phyloP scores from a whole-genome alignment of 192 early-diverging fungal genomes.

The Radiomyces spectabilis region DNA sequence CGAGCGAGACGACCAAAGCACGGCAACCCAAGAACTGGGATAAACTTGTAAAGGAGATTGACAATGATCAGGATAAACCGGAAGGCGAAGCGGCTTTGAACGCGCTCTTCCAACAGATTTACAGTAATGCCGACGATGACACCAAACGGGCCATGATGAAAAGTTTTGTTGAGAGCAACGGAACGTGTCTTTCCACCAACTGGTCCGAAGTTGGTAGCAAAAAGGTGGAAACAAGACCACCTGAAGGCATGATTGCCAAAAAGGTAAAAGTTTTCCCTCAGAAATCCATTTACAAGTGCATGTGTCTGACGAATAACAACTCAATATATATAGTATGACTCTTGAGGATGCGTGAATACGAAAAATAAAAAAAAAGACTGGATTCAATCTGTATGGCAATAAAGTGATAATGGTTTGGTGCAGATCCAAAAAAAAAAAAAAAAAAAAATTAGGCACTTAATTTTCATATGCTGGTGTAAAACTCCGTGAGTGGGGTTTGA shows the following conservation, averaged over 20 bases:
- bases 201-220: constrained; percentile 88
- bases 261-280: constrained; percentile 37
- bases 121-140: constrained; percentile 83
- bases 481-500: too few relatives aligned
- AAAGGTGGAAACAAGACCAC: constrained; percentile 81
- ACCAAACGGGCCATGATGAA: constrained; percentile 95
- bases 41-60: constrained; percentile 62
- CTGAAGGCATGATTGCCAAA: constrained; percentile 89
- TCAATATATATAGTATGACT: neutral
- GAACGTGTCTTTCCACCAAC: constrained; percentile 91
- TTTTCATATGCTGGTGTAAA: too few relatives aligned
- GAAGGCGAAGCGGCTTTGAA: constrained; percentile 89
- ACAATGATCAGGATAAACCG: constrained; percentile 75
- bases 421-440: too few relatives aligned
- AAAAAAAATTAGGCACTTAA: too few relatives aligned
- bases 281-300: too few relatives aligned
- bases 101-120: constrained; percentile 88
- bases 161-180: constrained; percentile 91
- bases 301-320: too few relatives aligned
- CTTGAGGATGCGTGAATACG: too few relatives aligned
- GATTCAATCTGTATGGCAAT: too few relatives aligned
- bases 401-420: too few relatives aligned
- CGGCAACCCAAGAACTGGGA: constrained; percentile 79
- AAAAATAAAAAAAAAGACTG: too few relatives aligned
- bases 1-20: constrained; percentile 24